Base-by-base conservation (phyloP, 371 early-diverging fungal genomes). In the Mucor sp. region DNA sequence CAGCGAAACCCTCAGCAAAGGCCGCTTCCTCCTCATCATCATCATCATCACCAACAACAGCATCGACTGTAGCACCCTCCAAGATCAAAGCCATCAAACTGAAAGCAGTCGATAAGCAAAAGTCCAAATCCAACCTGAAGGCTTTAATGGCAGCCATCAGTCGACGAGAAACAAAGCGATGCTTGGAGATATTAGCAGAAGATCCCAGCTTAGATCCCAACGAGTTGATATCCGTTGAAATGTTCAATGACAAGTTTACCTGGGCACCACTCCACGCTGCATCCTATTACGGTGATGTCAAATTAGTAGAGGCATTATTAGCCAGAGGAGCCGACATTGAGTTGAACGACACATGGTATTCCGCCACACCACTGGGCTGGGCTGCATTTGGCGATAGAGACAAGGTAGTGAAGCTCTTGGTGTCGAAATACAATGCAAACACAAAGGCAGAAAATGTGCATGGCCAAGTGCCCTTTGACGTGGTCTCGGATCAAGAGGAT, bases 211-310 rank as follows among this genome's bases (percentile, higher is more conserved):
- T 91, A 6, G 78, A 86, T 57, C 80, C 86, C 15, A 87, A 90
- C 68, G 81, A 84, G 19, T 72, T 88, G 3, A 81, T 85, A 15
- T 74, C 73, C 21, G 82, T 84, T 0, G 89, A 87, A 30, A 76
- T 85, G 73, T 90, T 90, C 75, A 88, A 87, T 41, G 85, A 87
- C 41, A 75, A 76, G 6, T 93, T 92, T 60, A 93, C 89, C 3
- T 97, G 97, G 97, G 81, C 86, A 0, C 91, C 93, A n/a, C 71
- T 97, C 21, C 97, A 97, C 65, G 93, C 94, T 1, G 96, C 96
- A 0, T 83, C 90, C 5, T 96, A 91, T 73, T 89, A 88, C 74
- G 97, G 96, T 4, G 79, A 89, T 44, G 70, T 79, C n/a, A 85
- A 87, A 60, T 78, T 93, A 2, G 75, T 91, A 17, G 83, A 83